Conservation (phyloP, 352 stramenopile genomes). For the Phytophthora hibernalis region DNA sequence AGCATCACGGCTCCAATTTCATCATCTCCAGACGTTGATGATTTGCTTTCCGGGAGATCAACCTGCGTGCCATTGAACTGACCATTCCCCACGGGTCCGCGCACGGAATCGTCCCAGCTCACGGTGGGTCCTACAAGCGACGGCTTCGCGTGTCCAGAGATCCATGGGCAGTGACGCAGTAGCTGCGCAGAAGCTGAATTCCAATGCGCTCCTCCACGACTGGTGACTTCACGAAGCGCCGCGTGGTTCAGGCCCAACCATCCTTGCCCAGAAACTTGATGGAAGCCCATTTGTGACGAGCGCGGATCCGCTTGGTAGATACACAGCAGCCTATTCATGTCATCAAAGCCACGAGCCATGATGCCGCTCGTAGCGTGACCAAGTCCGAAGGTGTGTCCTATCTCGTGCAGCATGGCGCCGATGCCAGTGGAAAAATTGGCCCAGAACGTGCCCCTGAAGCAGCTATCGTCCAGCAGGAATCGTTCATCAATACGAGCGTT, state of each 20-base stretch:
- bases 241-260: slow-evolving; percentile 53
- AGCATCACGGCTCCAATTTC: slow-evolving; percentile 60
- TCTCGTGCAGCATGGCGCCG: slow-evolving; percentile 69
- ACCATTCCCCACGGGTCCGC: slow-evolving; percentile 54
- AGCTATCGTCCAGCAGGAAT: slow-evolving; percentile 67
- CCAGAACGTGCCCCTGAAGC: slow-evolving; percentile 63
- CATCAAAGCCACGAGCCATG: slow-evolving; percentile 77
- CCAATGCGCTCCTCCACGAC: slow-evolving; percentile 55
- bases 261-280: slow-evolving; percentile 20
- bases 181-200: slow-evolving; percentile 61
- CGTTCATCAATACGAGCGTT: slow-evolving; percentile 60
- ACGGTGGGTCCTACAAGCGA: slow-evolving; percentile 47
- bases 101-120: slow-evolving; percentile 52
- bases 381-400: slow-evolving; percentile 71
- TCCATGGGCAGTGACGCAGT: slow-evolving; percentile 61
- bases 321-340: slow-evolving; percentile 72
- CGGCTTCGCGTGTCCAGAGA: slow-evolving; percentile 42
- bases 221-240: slow-evolving; percentile 40
- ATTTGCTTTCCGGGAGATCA: slow-evolving; percentile 35
- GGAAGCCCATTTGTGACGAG: slow-evolving; percentile 25
- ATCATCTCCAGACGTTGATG: slow-evolving; percentile 15
- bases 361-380: slow-evolving; percentile 62
- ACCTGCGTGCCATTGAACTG: slow-evolving; percentile 51
- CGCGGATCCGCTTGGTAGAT: slow-evolving; percentile 46
- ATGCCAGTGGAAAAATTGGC: slow-evolving; percentile 73